Percentiles rank a stretch among this genome's conserved stretches.
Conservation (phyloP, 495 filamentous ascomycete species). For the Lichenothelia convexa region DNA sequence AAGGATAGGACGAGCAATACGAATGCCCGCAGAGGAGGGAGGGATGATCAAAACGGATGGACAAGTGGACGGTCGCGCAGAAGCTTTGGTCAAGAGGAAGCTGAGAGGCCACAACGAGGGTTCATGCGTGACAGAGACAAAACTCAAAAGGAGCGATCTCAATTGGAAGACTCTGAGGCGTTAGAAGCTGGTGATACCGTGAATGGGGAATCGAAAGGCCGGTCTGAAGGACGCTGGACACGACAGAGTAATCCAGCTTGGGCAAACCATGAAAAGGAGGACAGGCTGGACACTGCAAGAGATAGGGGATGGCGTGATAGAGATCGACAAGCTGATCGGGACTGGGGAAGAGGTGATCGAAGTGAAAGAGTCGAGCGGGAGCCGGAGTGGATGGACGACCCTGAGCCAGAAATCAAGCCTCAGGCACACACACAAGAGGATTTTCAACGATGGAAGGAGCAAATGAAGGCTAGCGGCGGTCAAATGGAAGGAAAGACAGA, state of each 20-base stretch:
- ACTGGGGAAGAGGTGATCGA: constrained; percentile 15
- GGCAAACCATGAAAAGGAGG: constrained; percentile 13
- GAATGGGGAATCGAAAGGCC: constrained; percentile 3
- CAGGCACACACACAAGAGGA: constrained; percentile 69
- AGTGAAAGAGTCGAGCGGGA: constrained; percentile 32
- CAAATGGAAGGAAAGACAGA: constrained; percentile 31
- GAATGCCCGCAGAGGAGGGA: constrained; percentile 28
- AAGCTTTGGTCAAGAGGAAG: constrained; percentile 34
- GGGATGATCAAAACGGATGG: constrained; percentile 40
- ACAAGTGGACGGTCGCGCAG: constrained; percentile 35
- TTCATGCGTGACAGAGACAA: constrained; percentile 29
- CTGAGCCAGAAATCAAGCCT: constrained; percentile 20
- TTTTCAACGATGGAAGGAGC: constrained; percentile 88
- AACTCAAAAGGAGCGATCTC: too few relatives aligned
- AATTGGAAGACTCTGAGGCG: too few relatives aligned
- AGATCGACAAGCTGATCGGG: constrained; percentile 10
- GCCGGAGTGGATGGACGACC: constrained; percentile 32
- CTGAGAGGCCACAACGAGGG: constrained; percentile 31
- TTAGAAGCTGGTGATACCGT: constrained; percentile 13
- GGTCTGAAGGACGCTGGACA: constrained; percentile 12
- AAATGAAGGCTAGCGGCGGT: constrained; percentile 51
- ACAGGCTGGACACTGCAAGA: constrained; percentile 23
- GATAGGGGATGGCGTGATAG: constrained; percentile 20
- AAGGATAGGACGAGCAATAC: constrained; percentile 23
- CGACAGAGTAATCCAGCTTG: constrained; percentile 33